Evolutionary conservation across 176 grass and related monocot species (phyloP), one percentile per base, ranked within the genome.

Genomic region (Musa schizocarpa): DNA sequence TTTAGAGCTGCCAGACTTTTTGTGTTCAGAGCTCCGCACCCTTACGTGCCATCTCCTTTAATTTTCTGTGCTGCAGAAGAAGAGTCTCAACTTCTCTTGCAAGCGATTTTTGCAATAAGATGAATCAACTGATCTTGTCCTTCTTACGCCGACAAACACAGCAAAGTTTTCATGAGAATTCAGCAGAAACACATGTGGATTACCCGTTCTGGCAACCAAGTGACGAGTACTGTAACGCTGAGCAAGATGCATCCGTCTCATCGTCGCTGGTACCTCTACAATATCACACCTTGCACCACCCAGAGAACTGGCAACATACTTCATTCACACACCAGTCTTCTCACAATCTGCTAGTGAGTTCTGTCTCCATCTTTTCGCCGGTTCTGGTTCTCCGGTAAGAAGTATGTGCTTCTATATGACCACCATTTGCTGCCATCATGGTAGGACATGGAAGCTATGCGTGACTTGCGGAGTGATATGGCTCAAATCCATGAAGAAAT

Each of bases 401-500:
- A 75, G 16, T 62, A 34, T 25, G 9, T 20, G 8, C 62, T 50
- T 76, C 26, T n/a, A 1, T 19, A 21, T 24, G n/a, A 26, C 5
- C n/a, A 53, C 1, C n/a, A 50, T 52, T 71, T 74, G 68, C 82
- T 53, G 12, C 34, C 1, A 89, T 50, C 78, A 16, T 81, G 73
- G 12, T 53, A 93, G 90, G 84, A 87, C 77, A 87, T 81, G 74
- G 90, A 93, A 61, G 79, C 80, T 54, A 85, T 83, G 68, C 19
- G 63, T 16, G 69, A 80, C 21, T 56, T 99, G 77, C 92, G 82
- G 80, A 89, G 82, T 67, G 91, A 95, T 78, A 81, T 99, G 83
- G 72, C 86, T 55, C 88, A 94, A 81, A 92, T 99, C 75, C 96
- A 92, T 85, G 84, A 89, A 76, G 88, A 99, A 82, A 82, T 99